A percentile compares a stretch with the other conserved stretches of the same genome.
These are phyloP conservation scores for Malbranchea zuffiana DNA, from an alignment of 2,329 filamentous ascomycete species.

Conservation along the genomic window DNA sequence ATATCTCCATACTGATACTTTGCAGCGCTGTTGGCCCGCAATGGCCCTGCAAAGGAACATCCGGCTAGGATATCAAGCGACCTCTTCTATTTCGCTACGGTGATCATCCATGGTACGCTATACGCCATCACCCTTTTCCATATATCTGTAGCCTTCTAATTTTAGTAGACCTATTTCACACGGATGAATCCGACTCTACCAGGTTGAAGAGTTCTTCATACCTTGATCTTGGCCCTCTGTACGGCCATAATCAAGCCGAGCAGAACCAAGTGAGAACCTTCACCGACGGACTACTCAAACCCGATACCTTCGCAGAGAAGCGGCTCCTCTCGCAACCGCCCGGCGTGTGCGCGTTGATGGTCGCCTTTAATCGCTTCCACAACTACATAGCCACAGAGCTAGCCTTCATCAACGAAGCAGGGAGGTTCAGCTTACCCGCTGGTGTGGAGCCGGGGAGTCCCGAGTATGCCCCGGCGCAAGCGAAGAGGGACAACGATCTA, in stretches of 20 bases:
- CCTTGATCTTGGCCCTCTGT: slow-evolving; percentile 38
- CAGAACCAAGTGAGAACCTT: slow-evolving; percentile 29
- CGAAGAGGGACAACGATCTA: slow-evolving; percentile 26
- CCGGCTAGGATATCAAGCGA: slow-evolving; percentile 37
- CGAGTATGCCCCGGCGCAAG: slow-evolving; percentile 28
- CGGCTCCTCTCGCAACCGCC: slow-evolving; percentile 26
- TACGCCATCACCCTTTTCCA: background rate
- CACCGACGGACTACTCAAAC: slow-evolving; percentile 30
- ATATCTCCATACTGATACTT: background rate
- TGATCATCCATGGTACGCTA: slow-evolving; percentile 40
- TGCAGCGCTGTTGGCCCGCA: slow-evolving; percentile 14
- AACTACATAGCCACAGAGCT: slow-evolving; percentile 31
- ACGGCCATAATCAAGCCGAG: slow-evolving; percentile 29
- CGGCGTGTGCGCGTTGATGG: slow-evolving; percentile 25
- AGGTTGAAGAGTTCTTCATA: slow-evolving; percentile 36
- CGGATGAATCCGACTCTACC: slow-evolving; percentile 24
- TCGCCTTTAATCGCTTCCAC: slow-evolving; percentile 32
- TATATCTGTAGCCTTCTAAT: background rate
- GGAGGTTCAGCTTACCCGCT: slow-evolving; percentile 24
- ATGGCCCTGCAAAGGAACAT: slow-evolving; percentile 24
- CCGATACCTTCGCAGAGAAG: slow-evolving; percentile 27
- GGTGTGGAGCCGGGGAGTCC: slow-evolving; percentile 7
- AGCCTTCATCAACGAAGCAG: slow-evolving; percentile 34
- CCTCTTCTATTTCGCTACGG: slow-evolving; percentile 41
- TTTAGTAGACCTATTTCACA: slow-evolving; percentile 34